Percentiles rank a stretch among this genome's conserved stretches.
These are phyloP conservation scores for Hypholoma sublateritium DNA, from an alignment of 768 basidiomycete genomes.

Conservation along the genomic window DNA sequence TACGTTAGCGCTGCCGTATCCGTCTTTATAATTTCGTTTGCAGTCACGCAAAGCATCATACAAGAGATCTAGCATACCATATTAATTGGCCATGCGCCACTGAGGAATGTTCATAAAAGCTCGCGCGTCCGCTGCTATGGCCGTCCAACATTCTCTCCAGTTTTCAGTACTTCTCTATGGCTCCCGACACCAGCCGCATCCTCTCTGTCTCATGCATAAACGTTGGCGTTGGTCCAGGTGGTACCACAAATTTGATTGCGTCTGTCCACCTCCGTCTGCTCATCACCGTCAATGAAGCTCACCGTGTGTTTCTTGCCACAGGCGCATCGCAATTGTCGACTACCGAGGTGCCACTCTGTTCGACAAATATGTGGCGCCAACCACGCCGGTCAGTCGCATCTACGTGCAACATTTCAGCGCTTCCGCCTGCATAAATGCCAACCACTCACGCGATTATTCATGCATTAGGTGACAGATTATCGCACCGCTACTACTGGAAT, in stretches of 20 bases:
- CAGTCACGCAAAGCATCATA: slow-evolving; percentile 18
- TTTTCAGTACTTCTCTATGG: slow-evolving; percentile 28
- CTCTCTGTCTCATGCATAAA: slow-evolving; percentile 63
- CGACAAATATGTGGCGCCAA: slow-evolving; percentile 68
- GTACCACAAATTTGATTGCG: slow-evolving; percentile 83
- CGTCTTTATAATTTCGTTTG: slow-evolving; percentile 13
- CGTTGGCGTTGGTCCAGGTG: slow-evolving; percentile 81
- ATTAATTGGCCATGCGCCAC: slow-evolving; percentile 16
- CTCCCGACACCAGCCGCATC: slow-evolving; percentile 42
- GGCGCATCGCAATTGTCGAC: slow-evolving; percentile 52
- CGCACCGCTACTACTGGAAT: slow-evolving; percentile 65
- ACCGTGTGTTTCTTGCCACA: slow-evolving; percentile 15
- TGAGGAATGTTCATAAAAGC: slow-evolving; percentile 21
- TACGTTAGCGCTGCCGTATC: slow-evolving; percentile 12
- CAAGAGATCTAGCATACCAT: slow-evolving; percentile 13
- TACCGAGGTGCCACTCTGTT: slow-evolving; percentile 58
- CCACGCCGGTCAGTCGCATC: slow-evolving; percentile 36
- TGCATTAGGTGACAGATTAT: slow-evolving; percentile 63
- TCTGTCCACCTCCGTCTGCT: slow-evolving; percentile 34
- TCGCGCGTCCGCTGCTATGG: neutral
- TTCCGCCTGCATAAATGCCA: neutral
- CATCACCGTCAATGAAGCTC: neutral
- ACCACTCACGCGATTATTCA: neutral
- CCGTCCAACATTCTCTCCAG: slow-evolving; percentile 12
- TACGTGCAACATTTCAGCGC: neutral